Evolutionary conservation across 2,329 filamentous ascomycete species (phyloP).

Genomic region (Pseudovirgaria hyperparasitica): DNA sequence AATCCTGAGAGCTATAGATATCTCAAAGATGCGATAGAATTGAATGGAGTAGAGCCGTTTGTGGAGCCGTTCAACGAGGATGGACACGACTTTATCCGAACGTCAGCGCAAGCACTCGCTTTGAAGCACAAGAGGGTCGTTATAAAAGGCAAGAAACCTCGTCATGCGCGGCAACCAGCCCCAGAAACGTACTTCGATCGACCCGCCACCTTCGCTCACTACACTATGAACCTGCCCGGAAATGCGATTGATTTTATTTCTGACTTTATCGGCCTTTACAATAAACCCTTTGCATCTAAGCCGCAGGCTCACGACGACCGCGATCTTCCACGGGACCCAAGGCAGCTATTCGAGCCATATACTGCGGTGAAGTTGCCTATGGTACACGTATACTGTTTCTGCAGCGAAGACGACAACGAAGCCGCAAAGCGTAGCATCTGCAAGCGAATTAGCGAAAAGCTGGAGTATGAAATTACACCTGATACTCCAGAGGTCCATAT

Average conservation of each 20-base stretch:
- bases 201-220: constrained; percentile 75
- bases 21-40: constrained; percentile 54
- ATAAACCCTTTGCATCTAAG: constrained; percentile 26
- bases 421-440: constrained; percentile 49
- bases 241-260: constrained; percentile 75
- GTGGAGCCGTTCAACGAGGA: constrained; percentile 74
- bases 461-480: constrained; percentile 45
- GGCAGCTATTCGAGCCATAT: constrained; percentile 18
- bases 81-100: constrained; percentile 66
- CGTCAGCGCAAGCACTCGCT: constrained; percentile 49
- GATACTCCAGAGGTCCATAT: constrained; percentile 46
- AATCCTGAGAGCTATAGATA: constrained; percentile 78
- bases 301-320: neutral
- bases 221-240: constrained; percentile 95
- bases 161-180: constrained; percentile 12
- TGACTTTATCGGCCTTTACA: constrained; percentile 67
- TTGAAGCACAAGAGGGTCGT: constrained; percentile 25
- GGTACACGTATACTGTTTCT: constrained; percentile 92
- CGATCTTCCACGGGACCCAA: constrained; percentile 1
- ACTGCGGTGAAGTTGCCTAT: constrained; percentile 56
- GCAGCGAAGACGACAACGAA: constrained; percentile 65
- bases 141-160: constrained; percentile 11
- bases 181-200: constrained; percentile 33
- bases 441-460: constrained; percentile 48
- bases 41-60: constrained; percentile 66